Percentiles rank a stretch among this genome's conserved stretches.
Evolutionary conservation across 345 rosid genomes (phyloP).

Genomic region (Brassica juncea): DNA sequence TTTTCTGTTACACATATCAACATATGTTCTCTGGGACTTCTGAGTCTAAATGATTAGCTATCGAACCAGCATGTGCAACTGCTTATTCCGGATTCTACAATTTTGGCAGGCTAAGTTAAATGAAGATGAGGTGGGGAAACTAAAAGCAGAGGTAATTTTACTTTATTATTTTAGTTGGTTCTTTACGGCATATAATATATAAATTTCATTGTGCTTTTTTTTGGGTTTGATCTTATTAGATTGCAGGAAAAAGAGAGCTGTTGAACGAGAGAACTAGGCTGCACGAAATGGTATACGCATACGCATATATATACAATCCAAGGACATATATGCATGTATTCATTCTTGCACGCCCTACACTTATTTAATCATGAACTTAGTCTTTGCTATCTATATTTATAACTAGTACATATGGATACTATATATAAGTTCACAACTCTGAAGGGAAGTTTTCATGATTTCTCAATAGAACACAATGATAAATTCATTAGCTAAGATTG

Average conservation of each 20-base stretch:
- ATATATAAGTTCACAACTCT: not conserved
- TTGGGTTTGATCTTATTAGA: slow-evolving; percentile 16
- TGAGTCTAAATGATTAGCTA: not conserved
- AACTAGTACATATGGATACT: not conserved
- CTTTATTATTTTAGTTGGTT: not conserved
- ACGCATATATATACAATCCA: not conserved
- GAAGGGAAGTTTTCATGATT: not conserved
- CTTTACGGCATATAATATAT: not conserved
- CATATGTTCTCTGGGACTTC: not conserved
- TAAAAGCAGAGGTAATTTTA: slow-evolving; percentile 48
- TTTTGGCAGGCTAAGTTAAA: slow-evolving; percentile 49
- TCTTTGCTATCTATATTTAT: not conserved
- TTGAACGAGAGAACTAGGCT: slow-evolving; percentile 26
- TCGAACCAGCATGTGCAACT: not conserved
- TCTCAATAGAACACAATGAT: not conserved
- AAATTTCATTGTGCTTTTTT: not conserved
- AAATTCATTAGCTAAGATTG: not conserved
- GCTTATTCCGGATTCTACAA: slow-evolving; percentile 6
- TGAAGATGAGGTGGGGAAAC: slow-evolving; percentile 46
- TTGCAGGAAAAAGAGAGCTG: slow-evolving; percentile 5
- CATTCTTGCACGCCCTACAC: not conserved
- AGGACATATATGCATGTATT: not conserved
- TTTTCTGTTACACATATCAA: not conserved
- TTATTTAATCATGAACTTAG: not conserved
- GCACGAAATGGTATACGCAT: slow-evolving; percentile 19